A percentile compares a stretch with the other conserved stretches of the same genome.
These are phyloP conservation scores for Draba incana DNA, from an alignment of 345 rosid genomes.

Conservation along the genomic window DNA sequence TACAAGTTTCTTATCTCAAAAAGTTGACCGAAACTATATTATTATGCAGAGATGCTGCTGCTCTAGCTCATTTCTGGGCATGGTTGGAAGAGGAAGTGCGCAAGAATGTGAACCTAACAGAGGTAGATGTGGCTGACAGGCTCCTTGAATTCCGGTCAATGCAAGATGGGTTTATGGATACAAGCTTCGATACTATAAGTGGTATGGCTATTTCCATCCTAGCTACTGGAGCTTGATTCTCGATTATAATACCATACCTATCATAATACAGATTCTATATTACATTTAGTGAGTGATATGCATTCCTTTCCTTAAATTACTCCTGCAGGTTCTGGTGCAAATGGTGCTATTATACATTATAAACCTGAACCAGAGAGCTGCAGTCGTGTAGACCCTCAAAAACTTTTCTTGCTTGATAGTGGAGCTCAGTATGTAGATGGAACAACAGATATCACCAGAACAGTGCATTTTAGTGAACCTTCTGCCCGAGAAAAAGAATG, in stretches of 20 bases:
- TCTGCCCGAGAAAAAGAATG: constrained; percentile 81
- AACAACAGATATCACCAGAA: constrained; percentile 95
- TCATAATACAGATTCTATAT: constrained; percentile 4
- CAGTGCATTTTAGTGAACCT: constrained; percentile 90
- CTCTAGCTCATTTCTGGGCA: constrained; percentile 85
- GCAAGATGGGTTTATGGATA: constrained; percentile 85
- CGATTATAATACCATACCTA: neutral
- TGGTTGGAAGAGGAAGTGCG: constrained; percentile 89
- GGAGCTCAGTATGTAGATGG: constrained; percentile 98
- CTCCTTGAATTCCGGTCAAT: constrained; percentile 84
- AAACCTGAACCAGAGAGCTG: constrained; percentile 84
- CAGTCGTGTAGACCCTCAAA: constrained; percentile 70
- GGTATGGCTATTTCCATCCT: constrained; percentile 54
- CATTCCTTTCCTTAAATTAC: neutral
- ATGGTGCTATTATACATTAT: constrained; percentile 96
- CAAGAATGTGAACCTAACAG: constrained; percentile 65
- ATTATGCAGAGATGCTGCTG: constrained; percentile 88
- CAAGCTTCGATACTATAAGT: constrained; percentile 95
- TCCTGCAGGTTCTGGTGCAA: constrained; percentile 86
- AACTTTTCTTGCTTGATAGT: constrained; percentile 84
- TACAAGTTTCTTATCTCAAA: constrained; percentile 45
- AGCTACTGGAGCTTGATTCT: constrained; percentile 25
- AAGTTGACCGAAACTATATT: neutral
- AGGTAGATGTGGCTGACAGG: constrained; percentile 84
- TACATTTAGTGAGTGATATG: constrained; percentile 11